These are phyloP conservation scores for Ogataea corticis DNA, from an alignment of 805 yeast genomes.

Conservation along the genomic window DNA sequence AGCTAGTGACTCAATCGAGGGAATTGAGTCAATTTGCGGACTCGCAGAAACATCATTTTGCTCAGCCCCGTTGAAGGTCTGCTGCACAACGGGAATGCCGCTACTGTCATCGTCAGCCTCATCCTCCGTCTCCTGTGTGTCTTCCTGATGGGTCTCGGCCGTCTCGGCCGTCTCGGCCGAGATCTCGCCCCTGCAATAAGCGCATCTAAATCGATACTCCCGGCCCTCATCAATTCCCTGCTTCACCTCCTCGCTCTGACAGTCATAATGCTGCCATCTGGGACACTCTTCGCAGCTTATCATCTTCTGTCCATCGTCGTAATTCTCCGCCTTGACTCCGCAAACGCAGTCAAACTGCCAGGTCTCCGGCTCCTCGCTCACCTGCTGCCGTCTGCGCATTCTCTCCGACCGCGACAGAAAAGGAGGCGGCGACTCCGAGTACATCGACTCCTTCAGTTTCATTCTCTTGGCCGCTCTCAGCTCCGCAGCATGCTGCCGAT, in stretches of 20 bases:
- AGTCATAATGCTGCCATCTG: constrained; percentile 41
- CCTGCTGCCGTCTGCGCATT: constrained; percentile 18
- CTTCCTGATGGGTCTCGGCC: not conserved
- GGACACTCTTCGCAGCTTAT: constrained; percentile 38
- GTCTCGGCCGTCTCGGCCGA: not conserved
- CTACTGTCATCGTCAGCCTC: too few relatives aligned
- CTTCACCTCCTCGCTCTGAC: constrained; percentile 33
- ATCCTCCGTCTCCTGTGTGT: not conserved
- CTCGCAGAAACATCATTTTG: too few relatives aligned
- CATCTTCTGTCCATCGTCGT: constrained; percentile 39
- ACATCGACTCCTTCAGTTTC: constrained; percentile 35
- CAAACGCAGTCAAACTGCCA: constrained; percentile 44
- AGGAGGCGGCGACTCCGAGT: constrained; percentile 27
- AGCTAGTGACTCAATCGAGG: too few relatives aligned
- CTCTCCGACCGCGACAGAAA: constrained; percentile 37
- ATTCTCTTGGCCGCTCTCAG: constrained; percentile 44
- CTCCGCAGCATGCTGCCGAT: constrained; percentile 45
- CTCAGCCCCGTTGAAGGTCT: too few relatives aligned
- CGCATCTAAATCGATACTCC: constrained; percentile 19
- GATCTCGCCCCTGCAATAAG: constrained; percentile 11
- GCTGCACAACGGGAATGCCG: too few relatives aligned
- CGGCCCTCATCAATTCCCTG: constrained; percentile 34
- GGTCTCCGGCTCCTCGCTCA: constrained; percentile 8
- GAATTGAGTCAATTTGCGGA: too few relatives aligned
- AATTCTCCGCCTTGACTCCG: constrained; percentile 38